phyloP scores from a whole-genome alignment of 2,329 filamentous ascomycete species.

The Grosmannia serpens region DNA sequence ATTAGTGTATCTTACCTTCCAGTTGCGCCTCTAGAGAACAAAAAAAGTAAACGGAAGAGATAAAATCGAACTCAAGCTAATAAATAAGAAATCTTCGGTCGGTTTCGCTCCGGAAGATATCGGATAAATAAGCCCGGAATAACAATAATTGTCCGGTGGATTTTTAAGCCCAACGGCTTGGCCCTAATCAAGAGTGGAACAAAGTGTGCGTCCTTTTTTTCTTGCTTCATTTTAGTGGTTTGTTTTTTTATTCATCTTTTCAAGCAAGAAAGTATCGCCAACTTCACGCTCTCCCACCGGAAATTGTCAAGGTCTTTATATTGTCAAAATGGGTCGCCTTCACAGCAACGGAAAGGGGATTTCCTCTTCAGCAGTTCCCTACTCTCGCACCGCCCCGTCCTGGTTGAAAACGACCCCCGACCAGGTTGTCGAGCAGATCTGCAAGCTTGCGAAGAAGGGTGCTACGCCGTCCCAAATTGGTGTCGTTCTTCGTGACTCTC shows the following conservation, averaged over 20 bases:
- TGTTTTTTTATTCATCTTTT: not conserved
- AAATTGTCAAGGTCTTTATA: constrained; percentile 21
- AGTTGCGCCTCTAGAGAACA: not conserved
- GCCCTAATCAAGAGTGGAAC: not conserved
- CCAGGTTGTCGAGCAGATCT: constrained; percentile 98
- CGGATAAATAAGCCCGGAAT: not conserved
- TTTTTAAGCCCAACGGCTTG: not conserved
- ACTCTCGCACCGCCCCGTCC: constrained; percentile 82
- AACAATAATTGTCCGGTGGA: not conserved
- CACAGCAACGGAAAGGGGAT: constrained; percentile 99
- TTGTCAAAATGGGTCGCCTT: constrained; percentile 83
- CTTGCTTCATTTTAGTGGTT: not conserved
- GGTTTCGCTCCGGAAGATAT: not conserved
- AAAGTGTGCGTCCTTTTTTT: not conserved
- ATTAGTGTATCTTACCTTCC: not conserved
- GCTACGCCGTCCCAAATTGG: constrained; percentile 97
- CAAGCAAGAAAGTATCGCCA: not conserved
- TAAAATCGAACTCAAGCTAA: not conserved
- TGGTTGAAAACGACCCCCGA: constrained; percentile 99
- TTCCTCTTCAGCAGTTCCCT: constrained; percentile 87
- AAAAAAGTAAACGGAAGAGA: not conserved
- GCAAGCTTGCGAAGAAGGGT: constrained; percentile 98
- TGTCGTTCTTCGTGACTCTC: constrained; percentile 95
- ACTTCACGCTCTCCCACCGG: not conserved
- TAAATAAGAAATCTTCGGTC: too few relatives aligned